Evolutionary conservation across 1,139 yeast species (phyloP).

Genomic region (Taphrina flavorubra): DNA sequence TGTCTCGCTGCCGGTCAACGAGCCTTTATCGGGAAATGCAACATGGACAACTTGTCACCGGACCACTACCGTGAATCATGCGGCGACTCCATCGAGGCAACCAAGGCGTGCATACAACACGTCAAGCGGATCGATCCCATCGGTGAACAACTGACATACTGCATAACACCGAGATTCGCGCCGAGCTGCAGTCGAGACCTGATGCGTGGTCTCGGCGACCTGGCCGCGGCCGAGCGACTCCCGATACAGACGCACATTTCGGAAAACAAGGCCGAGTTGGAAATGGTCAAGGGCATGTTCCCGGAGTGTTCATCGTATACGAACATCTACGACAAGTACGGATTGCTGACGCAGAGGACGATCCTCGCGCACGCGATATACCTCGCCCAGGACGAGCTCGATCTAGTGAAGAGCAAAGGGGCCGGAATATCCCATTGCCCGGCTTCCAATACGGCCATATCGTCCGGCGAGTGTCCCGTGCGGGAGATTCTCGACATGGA

Average conservation of each 20-base stretch:
- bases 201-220: constrained; percentile 66
- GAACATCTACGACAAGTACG: constrained; percentile 71
- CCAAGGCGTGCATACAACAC: constrained; percentile 64
- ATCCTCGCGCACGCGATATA: constrained; percentile 91
- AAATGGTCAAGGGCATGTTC: constrained; percentile 73
- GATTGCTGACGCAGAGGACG: constrained; percentile 67
- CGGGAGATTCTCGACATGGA: constrained; percentile 68
- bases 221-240: constrained; percentile 59
- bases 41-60: constrained; percentile 77
- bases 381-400: constrained; percentile 67
- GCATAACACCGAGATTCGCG: constrained; percentile 92
- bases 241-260: constrained; percentile 90
- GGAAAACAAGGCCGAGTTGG: constrained; percentile 76
- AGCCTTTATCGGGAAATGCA: constrained; percentile 85
- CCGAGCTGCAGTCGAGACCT: constrained; percentile 77
- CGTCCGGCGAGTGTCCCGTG: constrained; percentile 90
- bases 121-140: constrained; percentile 61
- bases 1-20: constrained; percentile 75
- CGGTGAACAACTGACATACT: constrained; percentile 64
- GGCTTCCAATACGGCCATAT: constrained; percentile 81
- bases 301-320: constrained; percentile 76
- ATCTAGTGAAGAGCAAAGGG: constrained; percentile 59
- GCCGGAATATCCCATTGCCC: constrained; percentile 94
- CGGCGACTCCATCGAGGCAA: constrained; percentile 62
- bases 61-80: constrained; percentile 69